Base-by-base conservation (phyloP, 768 basidiomycete genomes). In the Russula sp. region DNA sequence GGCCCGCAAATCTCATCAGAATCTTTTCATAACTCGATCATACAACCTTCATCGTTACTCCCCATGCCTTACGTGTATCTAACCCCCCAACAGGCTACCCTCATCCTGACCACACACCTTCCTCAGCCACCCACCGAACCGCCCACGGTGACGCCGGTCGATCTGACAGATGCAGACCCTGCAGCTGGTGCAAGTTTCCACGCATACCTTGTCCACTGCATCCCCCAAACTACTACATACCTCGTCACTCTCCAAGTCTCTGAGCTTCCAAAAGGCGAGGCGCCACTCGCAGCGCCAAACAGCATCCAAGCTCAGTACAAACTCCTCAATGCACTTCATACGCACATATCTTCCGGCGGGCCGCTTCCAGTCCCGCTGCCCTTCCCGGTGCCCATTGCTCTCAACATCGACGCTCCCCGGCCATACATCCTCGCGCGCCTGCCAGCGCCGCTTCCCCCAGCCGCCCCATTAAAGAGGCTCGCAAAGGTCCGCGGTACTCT, bases 271-370 rank as follows among this genome's bases (percentile, higher is more conserved):
- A 18, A 42, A 22, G 45, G 36, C 20, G 22, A 51, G 3, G 22
- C 56, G 9, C 53, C 58, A 5, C 14, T 63, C n/a, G 68, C 70
- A 45, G 45, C 58, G 2, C 68, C 69, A 11, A 73, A 69, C 60
- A 62, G 64, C 9, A 65, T 73, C 20, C 51, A 52, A 10, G 50
- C 63, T 9, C 70, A 71, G 46, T 66, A 69, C 51, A 64, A 65
- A 1, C 66, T 74, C 25, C 61, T 68, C 29, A 56, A 18, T 45
- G 72, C 59, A 11, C 67, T 38, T 46, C 61, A 10, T 52, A 62
- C 38, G 66, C 84, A 7, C 73, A 75, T 18, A 76, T 86, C 49
- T 84, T 86, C 6, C 73, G 83, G 38, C 73, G 83, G 38, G 74
- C 79, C 9, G 70, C 73, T 35, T 75, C 45, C 39, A 4, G 43